Base-by-base conservation (phyloP, 768 basidiomycete species). In the Collybiopsis luxurians region DNA sequence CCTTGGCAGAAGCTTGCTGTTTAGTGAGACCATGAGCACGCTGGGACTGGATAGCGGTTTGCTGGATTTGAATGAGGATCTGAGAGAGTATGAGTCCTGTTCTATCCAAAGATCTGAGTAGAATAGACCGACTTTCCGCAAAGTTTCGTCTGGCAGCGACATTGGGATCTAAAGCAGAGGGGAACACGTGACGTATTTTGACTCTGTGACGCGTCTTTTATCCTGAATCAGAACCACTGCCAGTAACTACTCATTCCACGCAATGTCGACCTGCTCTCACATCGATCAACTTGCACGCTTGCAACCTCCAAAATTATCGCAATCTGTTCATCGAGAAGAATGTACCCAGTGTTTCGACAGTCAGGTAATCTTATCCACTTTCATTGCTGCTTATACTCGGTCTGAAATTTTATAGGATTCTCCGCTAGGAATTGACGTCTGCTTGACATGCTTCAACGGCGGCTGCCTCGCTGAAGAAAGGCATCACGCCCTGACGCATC, bases 341-440 rank as follows among this genome's bases (percentile, higher is more conserved):
- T 99, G 96, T 66, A 97, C 95, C 0, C 94, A 95, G 58, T 99
- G 96, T 67, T 99, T 98, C 68, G 95, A 98, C 70, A 85, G 83
- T 64, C 95, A 98, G 83, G 93, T 88, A 21, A 28, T 57, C 69
- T 66, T 31, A 19, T 49, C 30, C 47, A 27, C 4, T 27, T 36
- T 40, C 24, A 40, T 48, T 17, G 30, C 45, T 21, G 42, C 31
- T 23, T 19, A 47, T 47, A 51, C 24, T 57, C 39, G 44, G 34
- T 28, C 30, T 47, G 43, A 49, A 42, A 23, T 55, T 49, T 50
- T 49, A n/a, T 63, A 95, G 89, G 93, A 95, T 67, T 71, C 73
- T 2, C 78, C 85, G 0, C 71, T 77, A 12, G 96, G 96, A 5
- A 74, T 97, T 59, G 90, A 97, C 63, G 89, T 98, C 52, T 99